Conservation (phyloP, 2,329 filamentous ascomycete genomes). For the Pseudogymnoascus sp. region DNA sequence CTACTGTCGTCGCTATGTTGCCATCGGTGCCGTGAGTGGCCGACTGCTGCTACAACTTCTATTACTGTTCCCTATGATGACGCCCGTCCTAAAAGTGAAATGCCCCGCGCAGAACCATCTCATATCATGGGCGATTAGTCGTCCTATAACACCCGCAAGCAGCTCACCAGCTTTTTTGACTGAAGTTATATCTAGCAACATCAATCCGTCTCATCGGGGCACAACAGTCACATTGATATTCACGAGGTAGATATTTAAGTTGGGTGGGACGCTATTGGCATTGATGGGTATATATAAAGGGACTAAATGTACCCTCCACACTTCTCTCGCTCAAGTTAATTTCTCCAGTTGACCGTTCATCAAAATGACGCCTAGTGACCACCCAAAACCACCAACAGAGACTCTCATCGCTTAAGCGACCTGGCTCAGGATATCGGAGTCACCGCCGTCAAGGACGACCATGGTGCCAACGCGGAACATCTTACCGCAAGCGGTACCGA, state of each 20-base stretch:
- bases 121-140: too few relatives aligned
- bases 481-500: constrained; percentile 97
- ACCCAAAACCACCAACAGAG: background rate
- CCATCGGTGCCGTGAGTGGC: too few relatives aligned
- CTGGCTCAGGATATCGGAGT: constrained; percentile 93
- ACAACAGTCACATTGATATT: background rate
- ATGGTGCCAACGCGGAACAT: constrained; percentile 98
- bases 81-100: too few relatives aligned
- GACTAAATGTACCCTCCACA: constrained; percentile 2
- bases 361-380: constrained; percentile 1
- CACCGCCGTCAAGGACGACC: constrained; percentile 92
- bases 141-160: too few relatives aligned
- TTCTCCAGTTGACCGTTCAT: background rate
- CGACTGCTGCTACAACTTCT: too few relatives aligned
- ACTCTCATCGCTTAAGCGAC: constrained; percentile 48
- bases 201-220: too few relatives aligned
- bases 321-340: constrained; percentile 4
- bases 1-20: background rate
- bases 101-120: too few relatives aligned
- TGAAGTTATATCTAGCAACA: too few relatives aligned
- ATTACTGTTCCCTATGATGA: too few relatives aligned
- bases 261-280: constrained; percentile 7
- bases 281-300: constrained; percentile 7
- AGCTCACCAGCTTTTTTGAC: too few relatives aligned
- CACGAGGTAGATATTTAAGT: background rate